A percentile compares a stretch with the other conserved stretches of the same genome.
Conservation (phyloP, 345 rosid species). For the Rhodamnia rubescens region DNA sequence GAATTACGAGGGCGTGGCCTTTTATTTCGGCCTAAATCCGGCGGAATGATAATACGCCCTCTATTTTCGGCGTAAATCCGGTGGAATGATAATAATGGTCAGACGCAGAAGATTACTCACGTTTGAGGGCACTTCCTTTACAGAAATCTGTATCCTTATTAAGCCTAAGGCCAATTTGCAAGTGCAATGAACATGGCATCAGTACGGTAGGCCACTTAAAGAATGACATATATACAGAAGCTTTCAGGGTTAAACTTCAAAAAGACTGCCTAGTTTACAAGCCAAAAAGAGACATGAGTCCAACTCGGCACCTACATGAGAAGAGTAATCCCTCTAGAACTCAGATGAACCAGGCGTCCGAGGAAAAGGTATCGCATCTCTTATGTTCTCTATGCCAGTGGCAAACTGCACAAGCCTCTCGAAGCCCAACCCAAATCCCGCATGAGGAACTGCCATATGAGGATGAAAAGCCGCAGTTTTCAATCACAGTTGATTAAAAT, state of each 20-base stretch:
- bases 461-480: background rate
- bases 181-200: background rate
- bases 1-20: background rate
- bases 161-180: background rate
- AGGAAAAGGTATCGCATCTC: slow-evolving; percentile 94
- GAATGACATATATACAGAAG: background rate
- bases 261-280: background rate
- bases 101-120: background rate
- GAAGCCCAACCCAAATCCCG: slow-evolving; percentile 91
- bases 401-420: slow-evolving; percentile 97
- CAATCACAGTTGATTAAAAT: background rate
- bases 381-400: slow-evolving; percentile 84
- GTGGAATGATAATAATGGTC: background rate
- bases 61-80: background rate
- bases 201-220: background rate
- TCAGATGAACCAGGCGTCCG: slow-evolving; percentile 89
- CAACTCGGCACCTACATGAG: background rate
- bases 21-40: background rate
- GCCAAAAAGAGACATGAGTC: background rate
- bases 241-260: background rate
- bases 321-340: slow-evolving; percentile 24
- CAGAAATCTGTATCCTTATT: background rate
- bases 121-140: background rate
- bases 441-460: slow-evolving; percentile 74
- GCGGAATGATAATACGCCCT: background rate